Conservation (phyloP, 2,329 filamentous ascomycete species). For the Colletotrichum sp. region DNA sequence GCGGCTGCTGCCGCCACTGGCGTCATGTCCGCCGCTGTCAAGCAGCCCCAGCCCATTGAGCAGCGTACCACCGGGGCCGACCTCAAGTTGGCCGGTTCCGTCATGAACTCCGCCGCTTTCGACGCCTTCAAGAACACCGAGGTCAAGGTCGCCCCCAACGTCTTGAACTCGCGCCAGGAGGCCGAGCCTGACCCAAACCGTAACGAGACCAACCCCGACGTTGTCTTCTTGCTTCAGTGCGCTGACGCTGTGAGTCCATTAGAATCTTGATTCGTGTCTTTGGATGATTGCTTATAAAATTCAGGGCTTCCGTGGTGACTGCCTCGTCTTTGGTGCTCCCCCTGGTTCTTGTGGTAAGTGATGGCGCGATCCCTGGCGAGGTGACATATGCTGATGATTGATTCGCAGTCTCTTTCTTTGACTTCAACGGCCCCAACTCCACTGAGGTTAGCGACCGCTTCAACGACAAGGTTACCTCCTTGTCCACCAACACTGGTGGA, state of each 20-base stretch:
- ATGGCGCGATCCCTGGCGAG: not conserved
- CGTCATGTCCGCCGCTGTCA: conserved; percentile 4
- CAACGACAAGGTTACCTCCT: conserved; percentile 5
- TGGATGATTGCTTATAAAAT: not conserved
- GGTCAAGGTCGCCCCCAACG: not conserved
- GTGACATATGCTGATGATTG: not conserved
- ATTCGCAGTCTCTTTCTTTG: not conserved
- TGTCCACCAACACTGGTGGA: conserved; percentile 13
- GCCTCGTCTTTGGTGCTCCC: not conserved
- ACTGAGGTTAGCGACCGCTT: not conserved
- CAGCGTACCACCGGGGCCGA: not conserved
- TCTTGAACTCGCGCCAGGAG: not conserved
- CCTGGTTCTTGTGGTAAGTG: conserved; percentile 3
- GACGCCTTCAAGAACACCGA: not conserved
- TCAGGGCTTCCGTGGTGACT: conserved; percentile 15
- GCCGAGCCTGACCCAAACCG: conserved; percentile 12
- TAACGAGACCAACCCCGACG: not conserved
- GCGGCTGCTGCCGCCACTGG: not conserved
- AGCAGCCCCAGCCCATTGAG: not conserved
- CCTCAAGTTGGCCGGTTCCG: not conserved
- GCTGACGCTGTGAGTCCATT: not conserved
- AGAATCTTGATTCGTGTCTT: not conserved
- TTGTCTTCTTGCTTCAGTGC: conserved; percentile 11
- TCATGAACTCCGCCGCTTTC: conserved; percentile 10
- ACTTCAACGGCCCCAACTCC: not conserved